A percentile compares a stretch with the other conserved stretches of the same genome.
phyloP scores from a whole-genome alignment of 1,284 basidiomycete species.

The Termitomyces sp. region DNA sequence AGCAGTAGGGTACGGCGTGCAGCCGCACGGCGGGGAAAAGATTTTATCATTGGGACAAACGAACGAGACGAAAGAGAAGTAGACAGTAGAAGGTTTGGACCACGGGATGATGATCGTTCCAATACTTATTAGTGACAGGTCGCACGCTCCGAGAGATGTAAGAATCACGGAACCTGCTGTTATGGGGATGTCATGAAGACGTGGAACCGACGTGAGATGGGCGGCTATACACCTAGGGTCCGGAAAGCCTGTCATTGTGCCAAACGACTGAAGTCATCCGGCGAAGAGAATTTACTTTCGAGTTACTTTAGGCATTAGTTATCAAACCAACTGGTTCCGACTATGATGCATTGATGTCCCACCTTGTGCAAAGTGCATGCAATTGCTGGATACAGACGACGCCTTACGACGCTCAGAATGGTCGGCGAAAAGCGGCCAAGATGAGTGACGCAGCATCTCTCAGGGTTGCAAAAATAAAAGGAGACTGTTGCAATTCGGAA shows the following conservation, averaged over 20 bases:
- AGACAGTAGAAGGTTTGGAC: background rate
- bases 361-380: background rate
- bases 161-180: background rate
- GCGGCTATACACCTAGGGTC: background rate
- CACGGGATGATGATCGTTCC: background rate
- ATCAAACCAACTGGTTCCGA: background rate
- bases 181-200: background rate
- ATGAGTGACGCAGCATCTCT: background rate
- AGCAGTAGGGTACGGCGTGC: conserved; percentile 4
- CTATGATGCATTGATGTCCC: no score
- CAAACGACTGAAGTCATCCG: background rate
- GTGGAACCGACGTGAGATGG: background rate
- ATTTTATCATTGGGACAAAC: conserved; percentile 1
- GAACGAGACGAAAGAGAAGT: background rate
- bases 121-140: background rate
- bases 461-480: background rate
- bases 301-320: background rate
- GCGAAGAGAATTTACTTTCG: background rate
- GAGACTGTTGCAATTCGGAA: background rate
- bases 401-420: background rate
- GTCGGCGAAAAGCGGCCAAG: background rate
- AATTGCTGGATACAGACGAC: background rate
- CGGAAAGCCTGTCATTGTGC: background rate
- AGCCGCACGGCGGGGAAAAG: conserved; percentile 8
- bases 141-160: background rate